These are phyloP conservation scores for Corynascus novoguineensis DNA, from an alignment of 495 filamentous ascomycete species.

Conservation along the genomic window DNA sequence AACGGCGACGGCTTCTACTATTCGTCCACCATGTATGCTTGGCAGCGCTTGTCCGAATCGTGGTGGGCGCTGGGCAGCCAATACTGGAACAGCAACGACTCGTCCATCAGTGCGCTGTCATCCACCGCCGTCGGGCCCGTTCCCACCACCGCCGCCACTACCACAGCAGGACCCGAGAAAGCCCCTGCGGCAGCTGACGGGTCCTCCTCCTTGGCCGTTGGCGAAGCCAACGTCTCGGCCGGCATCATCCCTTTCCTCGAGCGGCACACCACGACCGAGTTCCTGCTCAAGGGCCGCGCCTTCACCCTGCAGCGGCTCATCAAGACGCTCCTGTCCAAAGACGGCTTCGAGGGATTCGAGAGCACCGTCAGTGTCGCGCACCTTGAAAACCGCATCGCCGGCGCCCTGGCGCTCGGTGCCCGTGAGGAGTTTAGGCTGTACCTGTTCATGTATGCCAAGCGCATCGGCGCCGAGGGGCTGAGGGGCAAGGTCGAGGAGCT, in stretches of 20 bases:
- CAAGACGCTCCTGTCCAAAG: slow-evolving; percentile 73
- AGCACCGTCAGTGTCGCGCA: slow-evolving; percentile 87
- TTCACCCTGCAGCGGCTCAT: slow-evolving; percentile 84
- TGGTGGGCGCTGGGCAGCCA: slow-evolving; percentile 99
- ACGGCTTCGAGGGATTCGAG: slow-evolving; percentile 91
- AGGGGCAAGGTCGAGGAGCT: slow-evolving; percentile 88
- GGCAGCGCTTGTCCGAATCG: slow-evolving; percentile 87
- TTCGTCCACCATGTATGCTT: slow-evolving; percentile 72
- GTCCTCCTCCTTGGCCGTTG: too few species aligned
- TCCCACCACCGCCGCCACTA: neutral
- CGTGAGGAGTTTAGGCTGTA: slow-evolving; percentile 88
- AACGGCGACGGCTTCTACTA: slow-evolving; percentile 94
- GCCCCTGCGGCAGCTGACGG: slow-evolving; percentile 32
- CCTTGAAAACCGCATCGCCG: slow-evolving; percentile 90
- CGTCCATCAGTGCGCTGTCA: slow-evolving; percentile 70
- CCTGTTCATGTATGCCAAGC: slow-evolving; percentile 92
- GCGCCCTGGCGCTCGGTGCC: slow-evolving; percentile 75
- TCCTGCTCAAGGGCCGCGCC: slow-evolving; percentile 83
- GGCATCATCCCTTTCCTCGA: slow-evolving; percentile 91
- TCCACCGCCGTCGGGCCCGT: slow-evolving; percentile 56
- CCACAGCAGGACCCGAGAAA: neutral
- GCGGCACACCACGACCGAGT: slow-evolving; percentile 88
- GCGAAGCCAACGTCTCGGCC: slow-evolving; percentile 66
- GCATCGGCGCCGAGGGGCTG: slow-evolving; percentile 83
- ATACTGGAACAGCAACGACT: slow-evolving; percentile 96